A percentile compares a stretch with the other conserved stretches of the same genome.
phyloP scores from a whole-genome alignment of 1,284 basidiomycete species.

The Trichosporon sp. region DNA sequence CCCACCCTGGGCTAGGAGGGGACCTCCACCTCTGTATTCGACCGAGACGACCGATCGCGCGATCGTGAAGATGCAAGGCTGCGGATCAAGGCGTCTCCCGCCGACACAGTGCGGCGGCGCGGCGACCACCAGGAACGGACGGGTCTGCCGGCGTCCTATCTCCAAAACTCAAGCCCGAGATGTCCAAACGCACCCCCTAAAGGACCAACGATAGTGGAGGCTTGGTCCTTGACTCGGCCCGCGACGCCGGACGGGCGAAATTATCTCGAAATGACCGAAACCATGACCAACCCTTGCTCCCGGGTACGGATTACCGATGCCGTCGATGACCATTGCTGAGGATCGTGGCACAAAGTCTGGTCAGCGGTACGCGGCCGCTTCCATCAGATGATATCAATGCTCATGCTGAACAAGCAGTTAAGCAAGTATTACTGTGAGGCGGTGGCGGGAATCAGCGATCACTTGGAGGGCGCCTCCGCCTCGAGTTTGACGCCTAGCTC shows the following conservation, averaged over 20 bases:
- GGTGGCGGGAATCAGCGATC: not conserved
- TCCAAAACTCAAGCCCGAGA: not conserved
- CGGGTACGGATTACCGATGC: not conserved
- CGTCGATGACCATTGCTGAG: not conserved
- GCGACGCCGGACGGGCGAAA: not conserved
- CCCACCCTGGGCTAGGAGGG: not conserved
- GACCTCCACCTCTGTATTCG: not conserved
- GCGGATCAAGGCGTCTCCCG: constrained; percentile 6
- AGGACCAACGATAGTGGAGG: not conserved
- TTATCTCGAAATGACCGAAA: constrained; percentile 11
- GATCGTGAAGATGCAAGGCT: not conserved
- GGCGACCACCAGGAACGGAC: not conserved
- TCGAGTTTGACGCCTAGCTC: not conserved
- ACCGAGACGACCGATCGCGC: constrained; percentile 12
- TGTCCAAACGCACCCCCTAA: not conserved
- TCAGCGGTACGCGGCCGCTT: not conserved
- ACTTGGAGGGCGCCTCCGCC: not conserved
- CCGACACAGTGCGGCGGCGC: too few species aligned
- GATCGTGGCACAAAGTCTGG: not conserved
- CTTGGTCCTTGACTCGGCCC: not conserved
- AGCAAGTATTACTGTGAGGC: not conserved
- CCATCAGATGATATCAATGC: not conserved
- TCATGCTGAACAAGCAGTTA: not conserved
- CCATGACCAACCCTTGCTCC: not conserved
- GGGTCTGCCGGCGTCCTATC: not conserved